Percentiles rank a stretch among this genome's conserved stretches.
Evolutionary conservation across 768 basidiomycete genomes (phyloP).

Genomic region (Termitomyces sp.): DNA sequence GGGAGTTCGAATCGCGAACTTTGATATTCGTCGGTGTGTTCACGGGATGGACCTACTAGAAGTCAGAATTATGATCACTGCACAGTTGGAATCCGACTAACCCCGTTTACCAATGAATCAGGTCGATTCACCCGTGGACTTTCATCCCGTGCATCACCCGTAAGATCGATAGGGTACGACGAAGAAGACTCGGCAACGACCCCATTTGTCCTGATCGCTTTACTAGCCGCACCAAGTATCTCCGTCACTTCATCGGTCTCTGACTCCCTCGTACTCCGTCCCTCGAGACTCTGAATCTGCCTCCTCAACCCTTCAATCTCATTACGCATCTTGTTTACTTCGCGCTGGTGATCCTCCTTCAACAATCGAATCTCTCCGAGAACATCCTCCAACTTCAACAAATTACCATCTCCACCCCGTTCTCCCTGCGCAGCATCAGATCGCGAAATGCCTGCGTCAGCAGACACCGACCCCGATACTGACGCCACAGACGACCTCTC

Average conservation of each 20-base stretch:
- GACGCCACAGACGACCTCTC: background rate
- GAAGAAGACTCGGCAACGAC: background rate
- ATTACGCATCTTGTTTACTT: conserved; percentile 7
- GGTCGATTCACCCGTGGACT: background rate
- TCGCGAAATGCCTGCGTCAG: background rate
- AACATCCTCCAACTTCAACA: background rate
- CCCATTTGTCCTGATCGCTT: background rate
- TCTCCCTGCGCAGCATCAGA: background rate
- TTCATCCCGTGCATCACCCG: background rate
- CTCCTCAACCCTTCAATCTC: conserved; percentile 15
- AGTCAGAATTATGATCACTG: background rate
- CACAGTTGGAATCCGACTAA: background rate
- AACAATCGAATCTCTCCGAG: conserved; percentile 1
- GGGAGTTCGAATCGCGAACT: background rate
- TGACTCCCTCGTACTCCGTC: background rate
- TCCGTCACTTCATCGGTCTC: background rate
- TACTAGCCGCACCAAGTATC: background rate
- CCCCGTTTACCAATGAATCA: background rate
- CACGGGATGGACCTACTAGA: background rate
- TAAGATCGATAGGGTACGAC: background rate
- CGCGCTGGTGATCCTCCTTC: conserved; percentile 6
- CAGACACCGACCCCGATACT: background rate
- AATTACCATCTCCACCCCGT: background rate
- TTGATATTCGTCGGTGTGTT: background rate
- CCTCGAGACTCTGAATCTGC: conserved; percentile 6